Evolutionary conservation across 495 filamentous ascomycete species (phyloP).

Genomic region (Penicillium coffeae): DNA sequence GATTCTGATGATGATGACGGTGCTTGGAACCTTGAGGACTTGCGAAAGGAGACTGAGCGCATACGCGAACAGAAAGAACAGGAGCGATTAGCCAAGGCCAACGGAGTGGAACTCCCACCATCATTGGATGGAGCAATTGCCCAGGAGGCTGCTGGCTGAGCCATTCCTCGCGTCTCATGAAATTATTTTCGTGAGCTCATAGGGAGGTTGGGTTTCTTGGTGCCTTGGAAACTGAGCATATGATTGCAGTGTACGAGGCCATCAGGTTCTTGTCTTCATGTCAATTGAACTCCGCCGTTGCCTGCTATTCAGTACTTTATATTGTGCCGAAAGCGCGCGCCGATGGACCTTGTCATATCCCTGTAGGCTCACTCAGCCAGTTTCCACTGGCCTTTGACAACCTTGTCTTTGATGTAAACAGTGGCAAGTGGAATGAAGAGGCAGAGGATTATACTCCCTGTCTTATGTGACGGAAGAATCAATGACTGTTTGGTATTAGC

Average conservation of each 20-base stretch:
- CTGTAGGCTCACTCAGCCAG: conserved; percentile 7
- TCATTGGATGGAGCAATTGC: conserved; percentile 18
- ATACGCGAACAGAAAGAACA: conserved; percentile 45
- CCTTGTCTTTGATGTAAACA: too few relatives aligned
- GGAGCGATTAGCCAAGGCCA: conserved; percentile 37
- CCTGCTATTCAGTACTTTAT: conserved; percentile 6
- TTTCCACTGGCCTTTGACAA: conserved; percentile 4
- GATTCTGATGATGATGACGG: conserved; percentile 51
- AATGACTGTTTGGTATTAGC: conserved; percentile 32
- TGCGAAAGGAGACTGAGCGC: conserved; percentile 67
- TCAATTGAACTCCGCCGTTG: conserved; percentile 22
- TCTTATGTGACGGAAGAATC: conserved; percentile 26
- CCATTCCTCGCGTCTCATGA: conserved; percentile 14
- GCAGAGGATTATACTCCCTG: conserved; percentile 15
- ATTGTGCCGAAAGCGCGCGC: conserved; percentile 7
- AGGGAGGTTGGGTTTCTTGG: conserved; percentile 20
- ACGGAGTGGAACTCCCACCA: conserved; percentile 25
- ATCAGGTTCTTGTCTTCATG: conserved; percentile 23
- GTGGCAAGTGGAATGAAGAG: conserved; percentile 9
- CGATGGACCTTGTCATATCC: conserved; percentile 15
- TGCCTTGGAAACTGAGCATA: conserved; percentile 20
- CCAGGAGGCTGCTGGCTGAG: conserved; percentile 34
- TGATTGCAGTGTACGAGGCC: conserved; percentile 20
- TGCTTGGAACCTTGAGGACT: conserved; percentile 73
- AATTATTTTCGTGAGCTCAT: conserved; percentile 29